Evolutionary conservation across 805 yeast species (phyloP).

Genomic region (Kazachstania africana): DNA sequence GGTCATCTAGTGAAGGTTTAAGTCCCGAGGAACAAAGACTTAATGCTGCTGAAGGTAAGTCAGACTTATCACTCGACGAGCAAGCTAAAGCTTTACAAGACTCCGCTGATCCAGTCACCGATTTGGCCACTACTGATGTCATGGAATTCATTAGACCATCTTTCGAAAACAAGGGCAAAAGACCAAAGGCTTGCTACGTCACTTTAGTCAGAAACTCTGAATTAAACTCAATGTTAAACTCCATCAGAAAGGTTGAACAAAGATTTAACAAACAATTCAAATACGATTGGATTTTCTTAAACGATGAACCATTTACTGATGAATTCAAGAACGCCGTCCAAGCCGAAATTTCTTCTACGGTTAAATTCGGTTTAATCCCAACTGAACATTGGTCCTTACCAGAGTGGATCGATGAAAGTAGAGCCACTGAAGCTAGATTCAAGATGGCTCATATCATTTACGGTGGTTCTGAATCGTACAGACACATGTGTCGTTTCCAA

Average conservation of each 20-base stretch:
- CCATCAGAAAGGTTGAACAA: conserved; percentile 65
- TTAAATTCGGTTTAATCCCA: conserved; percentile 50
- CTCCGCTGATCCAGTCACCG: conserved; percentile 4
- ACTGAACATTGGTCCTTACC: conserved; percentile 54
- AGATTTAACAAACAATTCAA: conserved; percentile 64
- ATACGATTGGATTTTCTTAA: conserved; percentile 89
- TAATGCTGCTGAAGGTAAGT: conserved; percentile 1
- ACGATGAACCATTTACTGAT: conserved; percentile 56
- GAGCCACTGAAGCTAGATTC: conserved; percentile 2
- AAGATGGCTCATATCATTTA: conserved; percentile 38
- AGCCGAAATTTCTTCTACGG: conserved; percentile 49
- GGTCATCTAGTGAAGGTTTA: conserved; percentile 4
- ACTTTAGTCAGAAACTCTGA: conserved; percentile 64
- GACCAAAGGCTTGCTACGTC: conserved; percentile 30
- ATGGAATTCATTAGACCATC: conserved; percentile 12
- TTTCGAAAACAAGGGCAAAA: conserved; percentile 10
- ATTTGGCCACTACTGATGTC: conserved; percentile 1
- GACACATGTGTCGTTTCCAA: conserved; percentile 86
- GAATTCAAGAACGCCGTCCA: conserved; percentile 44
- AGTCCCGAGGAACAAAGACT: conserved; percentile 4
- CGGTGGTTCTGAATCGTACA: conserved; percentile 53
- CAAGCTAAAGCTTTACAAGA: conserved; percentile 6
- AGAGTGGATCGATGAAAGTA: conserved; percentile 35
- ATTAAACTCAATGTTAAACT: conserved; percentile 40
- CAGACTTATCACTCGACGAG: conserved; percentile 1